A percentile compares a stretch with the other conserved stretches of the same genome.
Evolutionary conservation across 2,329 filamentous ascomycete genomes (phyloP).

Genomic region (Penicillium capsulatum): DNA sequence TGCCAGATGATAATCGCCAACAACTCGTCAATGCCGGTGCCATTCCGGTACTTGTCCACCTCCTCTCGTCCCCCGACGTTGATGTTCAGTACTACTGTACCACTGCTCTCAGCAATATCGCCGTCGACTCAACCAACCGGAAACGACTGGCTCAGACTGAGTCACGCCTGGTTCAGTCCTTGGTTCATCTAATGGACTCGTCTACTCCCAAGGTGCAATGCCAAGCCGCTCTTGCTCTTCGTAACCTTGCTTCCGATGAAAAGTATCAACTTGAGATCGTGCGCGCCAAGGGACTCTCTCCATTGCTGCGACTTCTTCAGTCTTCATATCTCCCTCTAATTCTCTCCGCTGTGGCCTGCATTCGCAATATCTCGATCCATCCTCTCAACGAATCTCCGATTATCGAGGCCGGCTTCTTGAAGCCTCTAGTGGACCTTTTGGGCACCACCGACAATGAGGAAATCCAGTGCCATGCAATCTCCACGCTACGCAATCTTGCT

Average conservation of each 20-base stretch:
- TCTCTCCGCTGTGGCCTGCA: constrained; percentile 93
- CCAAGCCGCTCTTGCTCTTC: constrained; percentile 86
- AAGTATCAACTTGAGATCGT: constrained; percentile 99
- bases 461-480: constrained; percentile 98
- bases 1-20: constrained; percentile 87
- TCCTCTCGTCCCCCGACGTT: constrained; percentile 87
- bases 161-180: constrained; percentile 82
- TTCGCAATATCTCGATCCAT: constrained; percentile 98
- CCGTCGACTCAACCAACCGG: constrained; percentile 85
- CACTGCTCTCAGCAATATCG: constrained; percentile 96
- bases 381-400: constrained; percentile 97
- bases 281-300: constrained; percentile 75
- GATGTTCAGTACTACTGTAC: constrained; percentile 99
- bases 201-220: constrained; percentile 97
- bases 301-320: constrained; percentile 82
- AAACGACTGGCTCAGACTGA: constrained; percentile 89
- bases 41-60: constrained; percentile 94
- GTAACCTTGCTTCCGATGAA: constrained; percentile 95
- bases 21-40: constrained; percentile 95
- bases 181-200: constrained; percentile 96
- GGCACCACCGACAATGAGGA: constrained; percentile 97
- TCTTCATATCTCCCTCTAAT: constrained; percentile 95
- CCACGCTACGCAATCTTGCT: constrained; percentile 88
- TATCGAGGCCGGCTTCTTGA: constrained; percentile 93
- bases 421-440: constrained; percentile 86